A percentile compares a stretch with the other conserved stretches of the same genome.
These are phyloP conservation scores for Metschnikowia anglica DNA, from an alignment of 805 yeast genomes.

Conservation along the genomic window DNA sequence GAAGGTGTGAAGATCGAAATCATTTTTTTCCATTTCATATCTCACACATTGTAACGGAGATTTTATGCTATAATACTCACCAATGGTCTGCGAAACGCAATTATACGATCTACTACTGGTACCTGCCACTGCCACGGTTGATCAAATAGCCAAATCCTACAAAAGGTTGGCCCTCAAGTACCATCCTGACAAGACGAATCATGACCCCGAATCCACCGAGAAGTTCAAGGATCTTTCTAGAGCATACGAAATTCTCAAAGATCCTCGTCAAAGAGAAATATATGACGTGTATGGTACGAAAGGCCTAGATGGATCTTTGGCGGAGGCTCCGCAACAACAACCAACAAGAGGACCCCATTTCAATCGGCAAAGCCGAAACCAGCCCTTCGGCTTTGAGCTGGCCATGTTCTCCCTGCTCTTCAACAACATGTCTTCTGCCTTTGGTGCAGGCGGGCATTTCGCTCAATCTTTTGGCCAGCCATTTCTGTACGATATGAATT, in stretches of 20 bases:
- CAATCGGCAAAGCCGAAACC: slow-evolving; percentile 2
- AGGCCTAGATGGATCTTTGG: slow-evolving; percentile 36
- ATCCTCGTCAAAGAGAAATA: slow-evolving; percentile 42
- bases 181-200: slow-evolving; percentile 67
- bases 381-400: slow-evolving; percentile 17
- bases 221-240: slow-evolving; percentile 60
- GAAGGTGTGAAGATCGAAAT: too few relatives aligned
- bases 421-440: slow-evolving; percentile 33
- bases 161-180: slow-evolving; percentile 45
- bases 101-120: slow-evolving; percentile 40
- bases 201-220: slow-evolving; percentile 48
- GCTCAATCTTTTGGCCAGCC: slow-evolving; percentile 9
- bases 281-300: slow-evolving; percentile 56
- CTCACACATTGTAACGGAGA: not conserved
- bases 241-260: slow-evolving; percentile 64
- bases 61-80: not conserved
- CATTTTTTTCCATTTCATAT: not conserved
- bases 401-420: slow-evolving; percentile 38
- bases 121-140: slow-evolving; percentile 31
- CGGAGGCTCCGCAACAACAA: slow-evolving; percentile 5
- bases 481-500: slow-evolving; percentile 6
- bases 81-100: slow-evolving; percentile 25
- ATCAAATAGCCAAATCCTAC: slow-evolving; percentile 43
- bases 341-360: slow-evolving; percentile 2
- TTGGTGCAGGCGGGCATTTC: slow-evolving; percentile 7